phyloP scores from a whole-genome alignment of 306 rosid genomes.

The Citrullus mucosospermus region DNA sequence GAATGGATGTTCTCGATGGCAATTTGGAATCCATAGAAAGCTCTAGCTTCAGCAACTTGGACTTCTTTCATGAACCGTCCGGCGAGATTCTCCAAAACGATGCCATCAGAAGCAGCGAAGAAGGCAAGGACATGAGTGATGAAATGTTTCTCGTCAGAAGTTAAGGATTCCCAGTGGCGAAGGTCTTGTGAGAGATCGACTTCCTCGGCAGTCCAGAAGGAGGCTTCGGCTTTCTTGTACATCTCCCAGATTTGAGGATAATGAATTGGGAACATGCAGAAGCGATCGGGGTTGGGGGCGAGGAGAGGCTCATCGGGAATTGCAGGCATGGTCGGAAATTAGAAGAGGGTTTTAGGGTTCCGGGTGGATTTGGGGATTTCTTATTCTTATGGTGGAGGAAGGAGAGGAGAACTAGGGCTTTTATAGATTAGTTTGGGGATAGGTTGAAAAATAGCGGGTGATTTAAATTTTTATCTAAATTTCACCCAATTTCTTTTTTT shows the following conservation, averaged over 20 bases:
- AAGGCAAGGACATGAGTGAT: constrained; percentile 67
- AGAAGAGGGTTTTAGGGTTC: background rate
- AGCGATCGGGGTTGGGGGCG: constrained; percentile 59
- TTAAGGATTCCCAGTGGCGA: constrained; percentile 43
- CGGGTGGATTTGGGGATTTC: background rate
- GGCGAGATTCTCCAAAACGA: constrained; percentile 73
- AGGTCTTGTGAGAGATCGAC: constrained; percentile 59
- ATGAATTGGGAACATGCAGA: constrained; percentile 88
- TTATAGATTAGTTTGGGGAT: constrained; percentile 3
- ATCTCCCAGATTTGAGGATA: constrained; percentile 86
- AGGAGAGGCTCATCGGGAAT: constrained; percentile 65
- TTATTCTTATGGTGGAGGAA: background rate
- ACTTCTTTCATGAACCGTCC: constrained; percentile 81
- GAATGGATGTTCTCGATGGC: constrained; percentile 89
- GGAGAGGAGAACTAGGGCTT: background rate
- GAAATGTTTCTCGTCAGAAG: constrained; percentile 63
- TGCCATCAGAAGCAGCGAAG: constrained; percentile 88
- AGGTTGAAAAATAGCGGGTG: constrained; percentile 22
- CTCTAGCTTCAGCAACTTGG: constrained; percentile 70
- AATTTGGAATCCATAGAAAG: constrained; percentile 85
- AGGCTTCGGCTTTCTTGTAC: constrained; percentile 91
- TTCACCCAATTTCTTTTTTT: background rate
- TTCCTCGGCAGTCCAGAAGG: constrained; percentile 88
- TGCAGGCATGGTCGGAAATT: constrained; percentile 35
- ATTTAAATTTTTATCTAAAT: constrained; percentile 17